These are phyloP conservation scores for Camelina laxa DNA, from an alignment of 345 rosid genomes.

Conservation along the genomic window DNA sequence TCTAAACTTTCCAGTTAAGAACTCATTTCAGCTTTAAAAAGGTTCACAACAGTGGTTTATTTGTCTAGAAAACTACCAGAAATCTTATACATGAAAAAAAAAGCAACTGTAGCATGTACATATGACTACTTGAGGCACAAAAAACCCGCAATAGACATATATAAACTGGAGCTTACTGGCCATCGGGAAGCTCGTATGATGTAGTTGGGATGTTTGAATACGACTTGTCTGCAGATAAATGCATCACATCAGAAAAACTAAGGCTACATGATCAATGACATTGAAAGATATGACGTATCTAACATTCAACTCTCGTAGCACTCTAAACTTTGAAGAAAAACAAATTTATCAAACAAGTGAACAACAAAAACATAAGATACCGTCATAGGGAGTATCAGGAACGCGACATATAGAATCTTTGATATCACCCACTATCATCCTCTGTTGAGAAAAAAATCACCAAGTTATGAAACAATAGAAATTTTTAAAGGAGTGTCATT, in stretches of 20 bases:
- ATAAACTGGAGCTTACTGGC: slow-evolving; percentile 75
- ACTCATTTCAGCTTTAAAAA: neutral
- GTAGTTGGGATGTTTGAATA: slow-evolving; percentile 98
- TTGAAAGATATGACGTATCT: neutral
- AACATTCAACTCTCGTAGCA: slow-evolving; percentile 19
- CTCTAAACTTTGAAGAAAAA: neutral
- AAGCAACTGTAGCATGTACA: slow-evolving; percentile 5
- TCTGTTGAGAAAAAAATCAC: slow-evolving; percentile 56
- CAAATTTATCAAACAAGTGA: slow-evolving; percentile 11
- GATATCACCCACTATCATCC: slow-evolving; percentile 93
- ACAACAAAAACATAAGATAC: slow-evolving; percentile 48
- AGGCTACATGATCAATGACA: slow-evolving; percentile 3
- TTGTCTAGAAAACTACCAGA: neutral
- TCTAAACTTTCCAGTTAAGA: neutral
- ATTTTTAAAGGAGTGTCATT: slow-evolving; percentile 15
- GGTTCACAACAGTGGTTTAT: neutral
- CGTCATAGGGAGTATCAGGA: slow-evolving; percentile 97
- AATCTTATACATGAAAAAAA: slow-evolving; percentile 1
- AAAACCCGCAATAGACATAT: slow-evolving; percentile 1
- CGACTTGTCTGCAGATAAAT: slow-evolving; percentile 63
- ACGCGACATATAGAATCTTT: slow-evolving; percentile 97
- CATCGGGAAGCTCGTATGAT: slow-evolving; percentile 99
- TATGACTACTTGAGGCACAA: neutral
- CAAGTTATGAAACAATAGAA: slow-evolving; percentile 15
- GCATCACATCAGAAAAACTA: slow-evolving; percentile 27